A percentile compares a stretch with the other conserved stretches of the same genome.
Evolutionary conservation across 2,329 filamentous ascomycete species (phyloP).

Genomic region (Clonostachys rhizophaga): DNA sequence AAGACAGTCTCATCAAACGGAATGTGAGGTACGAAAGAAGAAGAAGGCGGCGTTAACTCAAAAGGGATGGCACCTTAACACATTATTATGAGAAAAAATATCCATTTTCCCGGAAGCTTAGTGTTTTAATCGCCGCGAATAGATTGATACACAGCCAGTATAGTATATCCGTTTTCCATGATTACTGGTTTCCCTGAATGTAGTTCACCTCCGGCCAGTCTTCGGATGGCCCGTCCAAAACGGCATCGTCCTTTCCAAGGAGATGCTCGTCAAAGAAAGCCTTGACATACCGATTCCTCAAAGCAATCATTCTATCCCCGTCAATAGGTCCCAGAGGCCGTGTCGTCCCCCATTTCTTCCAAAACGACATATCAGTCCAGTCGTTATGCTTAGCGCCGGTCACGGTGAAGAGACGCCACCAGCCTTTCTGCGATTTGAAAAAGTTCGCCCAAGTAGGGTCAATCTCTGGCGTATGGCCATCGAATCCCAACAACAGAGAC

Average conservation of each 20-base stretch:
- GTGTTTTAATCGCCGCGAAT: too few species aligned
- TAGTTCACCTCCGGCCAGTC: slow-evolving; percentile 2
- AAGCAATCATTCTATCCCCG: slow-evolving; percentile 4
- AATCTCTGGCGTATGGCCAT: slow-evolving; percentile 6
- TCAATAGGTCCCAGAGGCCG: slow-evolving; percentile 3
- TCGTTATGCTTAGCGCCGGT: slow-evolving; percentile 4
- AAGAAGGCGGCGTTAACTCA: too few species aligned
- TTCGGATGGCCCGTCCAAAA: slow-evolving; percentile 3
- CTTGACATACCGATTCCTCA: slow-evolving; percentile 3
- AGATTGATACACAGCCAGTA: too few species aligned
- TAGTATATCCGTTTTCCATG: too few species aligned
- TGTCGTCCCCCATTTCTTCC: slow-evolving; percentile 6
- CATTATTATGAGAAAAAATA: too few species aligned
- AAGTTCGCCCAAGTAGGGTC: slow-evolving; percentile 6
- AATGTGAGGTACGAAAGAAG: too few species aligned
- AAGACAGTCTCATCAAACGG: too few species aligned
- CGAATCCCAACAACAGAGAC: slow-evolving; percentile 10
- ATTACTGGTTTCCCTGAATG: not conserved
- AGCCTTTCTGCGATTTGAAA: slow-evolving; percentile 5
- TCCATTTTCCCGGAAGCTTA: too few species aligned
- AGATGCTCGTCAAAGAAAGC: slow-evolving; percentile 6
- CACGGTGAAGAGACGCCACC: slow-evolving; percentile 6
- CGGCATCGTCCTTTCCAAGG: not conserved
- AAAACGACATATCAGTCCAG: slow-evolving; percentile 5
- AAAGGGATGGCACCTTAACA: too few species aligned